Base-by-base conservation (phyloP, 2,329 filamentous ascomycete species). In the Sporothrix euskadiensis region DNA sequence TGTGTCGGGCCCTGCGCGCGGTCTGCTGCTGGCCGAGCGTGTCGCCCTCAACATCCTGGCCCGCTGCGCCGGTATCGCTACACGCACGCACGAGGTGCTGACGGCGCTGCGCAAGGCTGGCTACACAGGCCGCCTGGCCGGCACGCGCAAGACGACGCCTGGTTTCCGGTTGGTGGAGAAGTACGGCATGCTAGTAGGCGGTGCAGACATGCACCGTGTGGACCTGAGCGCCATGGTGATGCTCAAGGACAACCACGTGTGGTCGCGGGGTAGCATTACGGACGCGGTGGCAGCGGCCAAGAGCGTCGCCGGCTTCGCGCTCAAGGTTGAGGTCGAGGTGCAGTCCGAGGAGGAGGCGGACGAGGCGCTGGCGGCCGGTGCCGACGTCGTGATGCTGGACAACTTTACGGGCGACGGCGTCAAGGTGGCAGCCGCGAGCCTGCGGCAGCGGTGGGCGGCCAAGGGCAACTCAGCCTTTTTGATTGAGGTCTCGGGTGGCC, bases 231-330 rank as follows among this genome's bases (percentile, higher is more conserved):
- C 91, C 76, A 98, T 99, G 96, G 94, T 94, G 73, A 99, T 99
- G 96, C 87, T 99, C 76, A 99, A 99, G 85, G 96, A 99, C 83
- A 99, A 99, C 83, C 96, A 99, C 83, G 91, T 99, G 73, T 98
- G 95, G 92, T 94, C 93, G 75, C 91, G 92, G 71, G 91, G 91
- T 35, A 93, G 92, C 80, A 98, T 99, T 81, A 90, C 92, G 1
- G 89, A 92, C 30, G 96, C 96, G 6, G 94, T 99, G 32, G 85
- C 85, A 56, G 93, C 95, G 1, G 96, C 96, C 32, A 93, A 93
- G 81, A 87, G 90, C 12, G 93, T 91, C 0, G 95, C 90, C 9
- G 96, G 96, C 0, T 99, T 98, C 82, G 90, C 92, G 56, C 86
- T 97, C 74, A 99, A 98, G 86, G 88, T 99, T 56, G 96, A 99